Conservation (phyloP, 2,329 filamentous ascomycete species). For the Trichophyton verrucosum region DNA sequence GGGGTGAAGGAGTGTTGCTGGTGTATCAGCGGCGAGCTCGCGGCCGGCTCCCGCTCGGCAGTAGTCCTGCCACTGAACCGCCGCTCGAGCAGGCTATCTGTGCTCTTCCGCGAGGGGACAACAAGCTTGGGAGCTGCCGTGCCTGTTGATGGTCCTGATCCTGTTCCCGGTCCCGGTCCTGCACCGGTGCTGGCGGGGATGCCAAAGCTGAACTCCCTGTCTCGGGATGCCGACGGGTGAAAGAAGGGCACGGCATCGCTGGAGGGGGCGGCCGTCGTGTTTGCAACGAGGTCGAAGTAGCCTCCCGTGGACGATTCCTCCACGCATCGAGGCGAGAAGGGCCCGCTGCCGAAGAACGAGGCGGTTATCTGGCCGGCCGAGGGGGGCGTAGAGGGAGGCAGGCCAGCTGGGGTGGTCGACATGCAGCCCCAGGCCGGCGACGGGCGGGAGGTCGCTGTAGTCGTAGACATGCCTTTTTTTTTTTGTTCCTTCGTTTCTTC, state of each 20-base stretch:
- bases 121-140: not conserved
- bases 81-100: not conserved
- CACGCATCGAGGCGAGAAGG: not conserved
- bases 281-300: constrained; percentile 10
- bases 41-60: not conserved
- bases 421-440: constrained; percentile 15
- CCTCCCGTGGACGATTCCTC: constrained; percentile 7
- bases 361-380: constrained; percentile 44
- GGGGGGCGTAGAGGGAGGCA: constrained; percentile 41
- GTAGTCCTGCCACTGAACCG: not conserved
- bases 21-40: not conserved
- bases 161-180: too few relatives aligned
- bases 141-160: too few relatives aligned
- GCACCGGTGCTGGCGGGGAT: not conserved
- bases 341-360: constrained; percentile 30
- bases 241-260: not conserved
- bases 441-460: constrained; percentile 17
- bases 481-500: too few relatives aligned
- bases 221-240: not conserved
- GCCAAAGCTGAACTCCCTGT: not conserved
- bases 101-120: not conserved
- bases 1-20: not conserved
- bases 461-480: constrained; percentile 15
- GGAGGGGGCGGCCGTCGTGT: not conserved
- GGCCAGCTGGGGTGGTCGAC: constrained; percentile 36